Evolutionary conservation across 2,329 filamentous ascomycete genomes (phyloP).

Genomic region (Davidsoniella eucalypti): DNA sequence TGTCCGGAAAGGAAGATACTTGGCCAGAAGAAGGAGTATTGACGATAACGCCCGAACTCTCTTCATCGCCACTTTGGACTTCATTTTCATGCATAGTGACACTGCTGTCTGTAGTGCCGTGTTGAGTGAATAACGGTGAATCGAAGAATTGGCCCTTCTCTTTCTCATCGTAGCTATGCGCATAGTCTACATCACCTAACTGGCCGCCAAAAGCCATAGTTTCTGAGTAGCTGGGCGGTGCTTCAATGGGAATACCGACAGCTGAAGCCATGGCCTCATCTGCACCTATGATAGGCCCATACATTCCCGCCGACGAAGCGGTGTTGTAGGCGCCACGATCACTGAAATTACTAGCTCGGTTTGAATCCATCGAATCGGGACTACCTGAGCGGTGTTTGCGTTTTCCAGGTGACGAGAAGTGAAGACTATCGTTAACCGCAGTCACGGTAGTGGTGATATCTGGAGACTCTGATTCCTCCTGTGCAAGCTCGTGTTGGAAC

Average conservation of each 20-base stretch:
- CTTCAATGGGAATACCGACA: too few species aligned
- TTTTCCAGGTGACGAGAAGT: slow-evolving; percentile 25
- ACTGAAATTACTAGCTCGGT: slow-evolving; percentile 17
- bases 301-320: background rate
- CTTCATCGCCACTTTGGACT: too few species aligned
- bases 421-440: background rate
- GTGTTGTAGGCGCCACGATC: slow-evolving; percentile 6
- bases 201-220: too few species aligned
- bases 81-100: background rate
- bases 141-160: too few species aligned
- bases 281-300: background rate
- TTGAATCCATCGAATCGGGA: slow-evolving; percentile 28
- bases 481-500: slow-evolving; percentile 33
- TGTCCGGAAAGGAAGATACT: too few species aligned
- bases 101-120: background rate
- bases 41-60: too few species aligned
- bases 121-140: background rate
- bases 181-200: too few species aligned
- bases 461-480: slow-evolving; percentile 14
- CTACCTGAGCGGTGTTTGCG: slow-evolving; percentile 30
- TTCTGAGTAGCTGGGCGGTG: too few species aligned
- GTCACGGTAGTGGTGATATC: background rate
- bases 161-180: too few species aligned
- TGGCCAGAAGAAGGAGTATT: too few species aligned
- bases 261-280: background rate